phyloP scores from a whole-genome alignment of 257 asterid genomes.

The Solanum dulcamara region DNA sequence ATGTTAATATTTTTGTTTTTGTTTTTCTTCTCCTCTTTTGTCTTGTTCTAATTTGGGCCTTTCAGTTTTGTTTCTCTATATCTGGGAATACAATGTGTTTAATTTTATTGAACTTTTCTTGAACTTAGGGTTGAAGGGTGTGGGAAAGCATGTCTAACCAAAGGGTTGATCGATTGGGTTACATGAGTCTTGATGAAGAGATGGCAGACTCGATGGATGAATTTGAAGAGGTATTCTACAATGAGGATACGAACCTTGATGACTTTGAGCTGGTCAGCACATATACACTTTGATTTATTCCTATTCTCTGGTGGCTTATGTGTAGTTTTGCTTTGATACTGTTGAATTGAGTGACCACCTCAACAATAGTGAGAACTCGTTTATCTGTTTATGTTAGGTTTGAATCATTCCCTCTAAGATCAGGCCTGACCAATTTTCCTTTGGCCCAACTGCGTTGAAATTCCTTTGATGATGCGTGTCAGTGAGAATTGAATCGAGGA shows the following conservation, averaged over 20 bases:
- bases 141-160: slow-evolving; percentile 16
- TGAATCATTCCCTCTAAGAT: neutral
- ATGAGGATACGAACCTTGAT: slow-evolving; percentile 38
- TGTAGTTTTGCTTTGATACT: neutral
- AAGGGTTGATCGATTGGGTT: slow-evolving; percentile 22
- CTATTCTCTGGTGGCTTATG: neutral
- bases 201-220: slow-evolving; percentile 32
- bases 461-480: neutral
- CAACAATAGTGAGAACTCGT: neutral
- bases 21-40: neutral
- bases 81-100: neutral
- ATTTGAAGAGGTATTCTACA: slow-evolving; percentile 35
- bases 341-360: neutral
- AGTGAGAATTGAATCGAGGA: neutral
- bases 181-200: slow-evolving; percentile 34
- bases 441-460: neutral
- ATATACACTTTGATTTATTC: neutral
- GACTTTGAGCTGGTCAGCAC: slow-evolving; percentile 55
- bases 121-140: neutral
- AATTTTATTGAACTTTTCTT: neutral
- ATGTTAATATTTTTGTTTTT: neutral
- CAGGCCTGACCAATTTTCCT: neutral
- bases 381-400: neutral
- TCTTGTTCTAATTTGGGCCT: neutral
- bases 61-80: neutral